Evolutionary conservation across 768 basidiomycete genomes (phyloP).

Genomic region (Asterophora parasitica): DNA sequence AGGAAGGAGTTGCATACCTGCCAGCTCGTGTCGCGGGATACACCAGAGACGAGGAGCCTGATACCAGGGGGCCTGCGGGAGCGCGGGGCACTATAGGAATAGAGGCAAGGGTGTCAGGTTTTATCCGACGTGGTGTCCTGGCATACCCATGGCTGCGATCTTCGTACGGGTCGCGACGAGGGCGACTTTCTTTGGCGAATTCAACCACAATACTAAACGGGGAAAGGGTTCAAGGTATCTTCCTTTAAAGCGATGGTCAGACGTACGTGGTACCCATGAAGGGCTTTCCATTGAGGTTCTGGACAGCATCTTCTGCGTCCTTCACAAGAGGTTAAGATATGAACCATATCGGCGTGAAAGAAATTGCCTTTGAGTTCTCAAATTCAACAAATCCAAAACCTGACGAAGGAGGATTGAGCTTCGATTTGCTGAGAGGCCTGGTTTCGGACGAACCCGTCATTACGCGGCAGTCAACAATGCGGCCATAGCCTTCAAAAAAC

Average conservation of each 20-base stretch:
- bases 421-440: conserved; percentile 12
- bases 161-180: conserved; percentile 74
- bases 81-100: conserved; percentile 44
- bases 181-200: conserved; percentile 89
- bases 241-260: not conserved
- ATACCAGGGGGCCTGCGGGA: conserved; percentile 76
- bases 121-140: not conserved
- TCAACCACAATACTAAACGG: conserved; percentile 88
- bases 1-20: conserved; percentile 69
- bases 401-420: conserved; percentile 27
- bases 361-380: conserved; percentile 67
- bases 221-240: conserved; percentile 1
- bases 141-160: conserved; percentile 54
- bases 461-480: conserved; percentile 85
- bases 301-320: conserved; percentile 94
- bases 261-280: conserved; percentile 85
- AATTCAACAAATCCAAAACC: conserved; percentile 98
- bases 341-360: not conserved
- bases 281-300: conserved; percentile 79
- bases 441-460: conserved; percentile 72
- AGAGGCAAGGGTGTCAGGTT: conserved; percentile 14
- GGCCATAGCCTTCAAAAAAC: conserved; percentile 88
- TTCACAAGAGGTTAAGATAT: conserved; percentile 27
- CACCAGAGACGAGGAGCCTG: conserved; percentile 80
- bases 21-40: conserved; percentile 96